These are phyloP conservation scores for Backusella westeae DNA, from an alignment of 192 early-diverging fungal species.

Conservation along the genomic window DNA sequence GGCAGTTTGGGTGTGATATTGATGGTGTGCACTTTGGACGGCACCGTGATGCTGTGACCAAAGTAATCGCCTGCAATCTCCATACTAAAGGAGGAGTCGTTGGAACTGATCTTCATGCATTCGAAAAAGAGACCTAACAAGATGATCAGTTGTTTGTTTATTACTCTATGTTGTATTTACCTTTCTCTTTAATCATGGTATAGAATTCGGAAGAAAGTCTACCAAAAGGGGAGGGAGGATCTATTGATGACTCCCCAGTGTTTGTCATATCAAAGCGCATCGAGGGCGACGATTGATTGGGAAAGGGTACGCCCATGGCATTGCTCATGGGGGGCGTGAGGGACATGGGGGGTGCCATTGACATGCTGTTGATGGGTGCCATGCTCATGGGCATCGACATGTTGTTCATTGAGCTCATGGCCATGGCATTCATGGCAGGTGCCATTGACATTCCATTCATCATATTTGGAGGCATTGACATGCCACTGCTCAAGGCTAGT, in stretches of 20 bases:
- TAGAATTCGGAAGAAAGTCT: not conserved
- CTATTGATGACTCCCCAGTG: not conserved
- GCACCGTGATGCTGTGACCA: slow-evolving; percentile 21
- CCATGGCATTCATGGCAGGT: not conserved
- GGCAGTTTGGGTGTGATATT: slow-evolving; percentile 13
- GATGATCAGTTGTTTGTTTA: not conserved
- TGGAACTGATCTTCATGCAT: slow-evolving; percentile 9
- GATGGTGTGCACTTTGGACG: slow-evolving; percentile 13
- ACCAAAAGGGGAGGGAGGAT: not conserved
- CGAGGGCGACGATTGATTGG: not conserved
- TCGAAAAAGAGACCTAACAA: not conserved
- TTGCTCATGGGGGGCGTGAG: not conserved
- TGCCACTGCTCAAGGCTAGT: not conserved
- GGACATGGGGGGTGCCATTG: not conserved
- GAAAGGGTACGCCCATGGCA: not conserved
- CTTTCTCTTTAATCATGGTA: not conserved
- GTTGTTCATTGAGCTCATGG: not conserved
- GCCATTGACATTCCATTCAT: not conserved
- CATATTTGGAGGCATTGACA: not conserved
- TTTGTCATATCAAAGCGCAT: not conserved
- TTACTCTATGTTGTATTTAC: not conserved
- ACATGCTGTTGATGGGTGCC: not conserved
- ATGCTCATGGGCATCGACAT: not conserved
- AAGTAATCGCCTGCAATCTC: slow-evolving; percentile 13
- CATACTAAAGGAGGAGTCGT: not conserved